A percentile compares a stretch with the other conserved stretches of the same genome.
Evolutionary conservation across 495 filamentous ascomycete species (phyloP).

Genomic region (Trichoderma reesei): DNA sequence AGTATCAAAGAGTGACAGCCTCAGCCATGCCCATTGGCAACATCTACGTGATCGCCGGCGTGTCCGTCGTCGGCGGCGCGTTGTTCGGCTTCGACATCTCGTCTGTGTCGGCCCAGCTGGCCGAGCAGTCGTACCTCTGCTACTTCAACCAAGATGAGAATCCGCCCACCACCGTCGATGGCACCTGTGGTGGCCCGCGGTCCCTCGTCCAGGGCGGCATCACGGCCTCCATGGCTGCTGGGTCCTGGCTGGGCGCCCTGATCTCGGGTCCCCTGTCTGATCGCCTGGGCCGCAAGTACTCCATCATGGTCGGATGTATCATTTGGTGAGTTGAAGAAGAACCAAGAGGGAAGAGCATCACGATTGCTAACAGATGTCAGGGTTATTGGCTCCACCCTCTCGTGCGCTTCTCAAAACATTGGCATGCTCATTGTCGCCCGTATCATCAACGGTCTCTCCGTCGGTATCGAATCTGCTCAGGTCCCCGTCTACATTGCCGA

Average conservation of each 20-base stretch:
- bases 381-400: constrained; percentile 47
- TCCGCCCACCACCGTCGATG: neutral
- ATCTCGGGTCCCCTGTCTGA: constrained; percentile 58
- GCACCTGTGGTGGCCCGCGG: neutral
- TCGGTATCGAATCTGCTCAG: constrained; percentile 65
- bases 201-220: constrained; percentile 45
- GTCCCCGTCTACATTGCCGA: constrained; percentile 76
- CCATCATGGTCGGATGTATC: constrained; percentile 58
- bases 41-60: constrained; percentile 10
- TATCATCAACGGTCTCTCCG: constrained; percentile 60
- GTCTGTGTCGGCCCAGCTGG: constrained; percentile 59
- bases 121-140: constrained; percentile 49
- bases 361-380: neutral
- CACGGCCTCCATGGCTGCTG: constrained; percentile 62
- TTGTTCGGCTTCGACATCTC: constrained; percentile 69
- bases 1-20: neutral
- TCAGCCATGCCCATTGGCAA: constrained; percentile 9
- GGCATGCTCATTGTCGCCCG: constrained; percentile 59
- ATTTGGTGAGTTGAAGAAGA: constrained; percentile 43
- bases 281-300: constrained; percentile 51
- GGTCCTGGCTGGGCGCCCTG: constrained; percentile 64
- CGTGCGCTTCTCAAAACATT: constrained; percentile 50
- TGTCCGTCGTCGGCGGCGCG: constrained; percentile 38
- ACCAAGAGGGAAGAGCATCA: neutral
- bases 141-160: constrained; percentile 45